phyloP scores from a whole-genome alignment of 2,329 filamentous ascomycete genomes.

The Chaetomium olivaceum region DNA sequence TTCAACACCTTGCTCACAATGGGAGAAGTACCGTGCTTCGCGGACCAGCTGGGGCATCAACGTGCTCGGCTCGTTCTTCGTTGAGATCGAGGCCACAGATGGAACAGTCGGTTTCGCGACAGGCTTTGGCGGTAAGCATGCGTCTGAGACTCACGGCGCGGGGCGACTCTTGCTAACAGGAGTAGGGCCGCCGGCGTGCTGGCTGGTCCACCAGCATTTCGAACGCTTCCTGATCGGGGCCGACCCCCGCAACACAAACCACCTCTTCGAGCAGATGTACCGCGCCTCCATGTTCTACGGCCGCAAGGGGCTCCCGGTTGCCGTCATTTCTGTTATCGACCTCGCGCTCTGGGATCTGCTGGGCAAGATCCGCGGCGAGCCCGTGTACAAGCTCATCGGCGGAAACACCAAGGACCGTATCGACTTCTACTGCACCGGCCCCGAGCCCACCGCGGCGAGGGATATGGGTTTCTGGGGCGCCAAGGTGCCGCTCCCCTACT shows the following conservation, averaged over 20 bases:
- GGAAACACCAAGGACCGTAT: conserved; percentile 82
- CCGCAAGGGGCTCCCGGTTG: conserved; percentile 84
- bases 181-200: conserved; percentile 80
- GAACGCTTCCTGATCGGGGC: conserved; percentile 86
- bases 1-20: conserved; percentile 87
- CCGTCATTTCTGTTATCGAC: conserved; percentile 92
- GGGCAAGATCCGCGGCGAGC: conserved; percentile 87
- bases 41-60: conserved; percentile 96
- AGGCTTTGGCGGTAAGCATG: conserved; percentile 74
- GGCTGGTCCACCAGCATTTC: conserved; percentile 92
- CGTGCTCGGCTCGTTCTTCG: conserved; percentile 85
- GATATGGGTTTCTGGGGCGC: conserved; percentile 86
- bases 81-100: conserved; percentile 85
- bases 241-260: conserved; percentile 87
- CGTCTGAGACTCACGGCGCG: too few species aligned
- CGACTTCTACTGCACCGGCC: conserved; percentile 93
- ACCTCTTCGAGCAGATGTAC: conserved; percentile 96
- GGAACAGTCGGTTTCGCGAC: conserved; percentile 94
- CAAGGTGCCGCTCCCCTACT: conserved; percentile 88
- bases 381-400: conserved; percentile 91
- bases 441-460: conserved; percentile 77
- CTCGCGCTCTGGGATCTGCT: conserved; percentile 90
- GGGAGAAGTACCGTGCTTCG: conserved; percentile 84
- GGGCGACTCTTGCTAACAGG: conserved; percentile 15
- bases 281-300: conserved; percentile 95